Conservation (phyloP, 106 monocot genomes). For the Triglochin maritima region DNA sequence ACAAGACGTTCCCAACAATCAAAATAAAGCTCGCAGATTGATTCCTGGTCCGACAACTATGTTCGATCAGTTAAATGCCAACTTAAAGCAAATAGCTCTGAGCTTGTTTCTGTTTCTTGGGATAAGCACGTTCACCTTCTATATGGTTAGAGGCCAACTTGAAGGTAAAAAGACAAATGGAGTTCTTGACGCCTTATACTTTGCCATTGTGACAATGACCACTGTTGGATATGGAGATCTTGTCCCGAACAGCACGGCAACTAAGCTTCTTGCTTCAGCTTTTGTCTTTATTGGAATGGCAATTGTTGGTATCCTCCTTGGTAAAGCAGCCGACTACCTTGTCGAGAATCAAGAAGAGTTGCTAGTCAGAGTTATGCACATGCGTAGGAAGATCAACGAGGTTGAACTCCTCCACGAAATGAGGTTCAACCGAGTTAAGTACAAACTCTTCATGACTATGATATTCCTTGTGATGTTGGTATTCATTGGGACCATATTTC, state of each 20-base stretch:
- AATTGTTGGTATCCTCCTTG: constrained; percentile 51
- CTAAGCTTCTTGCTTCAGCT: constrained; percentile 73
- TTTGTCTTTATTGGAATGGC: constrained; percentile 88
- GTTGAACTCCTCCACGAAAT: constrained; percentile 37
- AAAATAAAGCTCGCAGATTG: not conserved
- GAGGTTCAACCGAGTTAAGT: constrained; percentile 39
- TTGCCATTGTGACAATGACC: constrained; percentile 89
- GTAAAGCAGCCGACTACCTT: constrained; percentile 69
- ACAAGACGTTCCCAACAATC: not conserved
- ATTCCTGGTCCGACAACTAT: not conserved
- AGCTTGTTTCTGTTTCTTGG: constrained; percentile 42
- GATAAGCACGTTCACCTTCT: constrained; percentile 39
- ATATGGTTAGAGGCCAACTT: constrained; percentile 43
- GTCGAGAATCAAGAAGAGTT: constrained; percentile 76
- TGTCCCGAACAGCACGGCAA: constrained; percentile 35
- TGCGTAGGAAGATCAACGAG: constrained; percentile 23
- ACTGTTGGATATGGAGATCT: constrained; percentile 92
- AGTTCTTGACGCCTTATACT: constrained; percentile 72
- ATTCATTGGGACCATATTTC: constrained; percentile 34
- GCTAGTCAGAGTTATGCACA: constrained; percentile 51
- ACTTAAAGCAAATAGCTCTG: constrained; percentile 26
- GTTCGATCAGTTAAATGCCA: constrained; percentile 25
- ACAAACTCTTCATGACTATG: constrained; percentile 34
- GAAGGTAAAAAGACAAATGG: constrained; percentile 40
- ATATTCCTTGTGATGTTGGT: constrained; percentile 33